Evolutionary conservation across 345 rosid species (phyloP), one percentile per base, ranked within the genome.

Genomic region (Psidium guajava): DNA sequence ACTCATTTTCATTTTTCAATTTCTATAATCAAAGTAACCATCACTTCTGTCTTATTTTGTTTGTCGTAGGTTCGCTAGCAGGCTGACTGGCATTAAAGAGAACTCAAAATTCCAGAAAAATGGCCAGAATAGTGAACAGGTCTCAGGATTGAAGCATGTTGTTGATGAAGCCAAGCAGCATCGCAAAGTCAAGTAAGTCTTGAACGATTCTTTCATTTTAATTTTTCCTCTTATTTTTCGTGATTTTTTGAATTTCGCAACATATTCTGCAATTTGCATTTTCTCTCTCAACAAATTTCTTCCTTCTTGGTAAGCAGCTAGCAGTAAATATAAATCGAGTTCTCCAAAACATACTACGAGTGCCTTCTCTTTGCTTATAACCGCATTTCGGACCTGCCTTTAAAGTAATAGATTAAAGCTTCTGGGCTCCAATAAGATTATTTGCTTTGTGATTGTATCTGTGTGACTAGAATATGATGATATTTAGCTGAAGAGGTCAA

Each of bases 1-100:
- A 22, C n/a, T 8, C 58, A 55, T 55, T 55, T 55, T 55, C 58
- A 22, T 21, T 21, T 55, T 55, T 55, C 58, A 55, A 21, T 55
- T 55, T 22, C 59, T 56, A 56, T 56, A 56, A 56, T 56, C n/a
- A 24, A 56, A 22, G 59, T 56, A 69, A 69, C 59, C 59, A 56
- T 36, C 80, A 18, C 80, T 75, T 28, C 73, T 21, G 44, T 51
- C 77, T 73, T 53, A 47, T 57, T 56, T 75, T 10, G 47, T 32
- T 54, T 54, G 51, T 86, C 86, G 82, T 92, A 97, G 99, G 92
- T 97, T 97, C 59, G 99, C 99, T 11, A 96, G 92, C 40, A 94
- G 96, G 89, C 94, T 97, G 82, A 93, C 95, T 20, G 99, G 99
- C 84, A 97, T 97, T 73, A 94, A 95, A 86, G 99, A 97, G 89